Percentiles rank a stretch among this genome's conserved stretches.
Conservation (phyloP, 176 grass and related monocot genomes). For the Dactylis glomerata region DNA sequence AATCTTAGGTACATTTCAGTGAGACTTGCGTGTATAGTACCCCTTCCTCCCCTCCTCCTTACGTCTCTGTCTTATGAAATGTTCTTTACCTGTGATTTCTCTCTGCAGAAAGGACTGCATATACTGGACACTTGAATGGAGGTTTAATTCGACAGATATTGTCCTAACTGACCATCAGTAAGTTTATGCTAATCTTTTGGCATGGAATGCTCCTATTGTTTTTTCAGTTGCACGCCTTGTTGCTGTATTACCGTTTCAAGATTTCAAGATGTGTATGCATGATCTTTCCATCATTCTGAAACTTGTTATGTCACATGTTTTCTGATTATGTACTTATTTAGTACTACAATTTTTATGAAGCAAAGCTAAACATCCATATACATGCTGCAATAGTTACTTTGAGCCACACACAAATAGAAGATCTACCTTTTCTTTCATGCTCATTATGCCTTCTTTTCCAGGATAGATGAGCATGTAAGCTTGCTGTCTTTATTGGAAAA, state of each 20-base stretch:
- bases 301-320: not conserved
- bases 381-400: not conserved
- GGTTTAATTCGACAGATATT: slow-evolving; percentile 58
- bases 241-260: not conserved
- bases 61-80: not conserved
- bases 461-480: slow-evolving; percentile 59
- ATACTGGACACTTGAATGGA: slow-evolving; percentile 91
- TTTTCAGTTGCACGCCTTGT: no score
- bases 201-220: not conserved
- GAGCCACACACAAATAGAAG: not conserved
- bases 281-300: not conserved
- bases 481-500: slow-evolving; percentile 69
- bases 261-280: not conserved
- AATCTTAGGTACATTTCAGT: no score
- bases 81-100: slow-evolving; percentile 16
- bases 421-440: not conserved
- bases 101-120: slow-evolving; percentile 65
- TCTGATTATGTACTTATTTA: not conserved
- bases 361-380: not conserved
- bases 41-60: not conserved
- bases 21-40: no score
- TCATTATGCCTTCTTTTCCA: slow-evolving; percentile 46
- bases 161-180: slow-evolving; percentile 73
- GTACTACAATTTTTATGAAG: not conserved
- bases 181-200: slow-evolving; percentile 29